Base-by-base conservation (phyloP, 208 protist species). In the Naegleria gruberi region DNA sequence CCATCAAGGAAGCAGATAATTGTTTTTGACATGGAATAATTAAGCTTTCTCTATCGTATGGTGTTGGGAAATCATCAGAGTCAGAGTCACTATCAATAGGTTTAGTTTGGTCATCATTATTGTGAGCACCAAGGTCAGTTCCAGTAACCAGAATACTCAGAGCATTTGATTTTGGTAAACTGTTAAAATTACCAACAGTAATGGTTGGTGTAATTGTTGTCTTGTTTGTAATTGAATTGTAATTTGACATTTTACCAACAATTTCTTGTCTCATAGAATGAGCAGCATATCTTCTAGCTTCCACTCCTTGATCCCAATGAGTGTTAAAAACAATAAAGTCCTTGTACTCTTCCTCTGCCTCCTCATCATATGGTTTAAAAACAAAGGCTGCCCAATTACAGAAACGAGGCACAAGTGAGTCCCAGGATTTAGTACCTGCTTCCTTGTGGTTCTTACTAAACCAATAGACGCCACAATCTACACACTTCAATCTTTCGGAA, bases 271-370 rank as follows among this genome's bases (percentile, higher is more conserved):
- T 87, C n/a, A 87, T 10, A 55, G 55, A 1, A 40, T 40, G 37
- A 4, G 43, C 34, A 41, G 26, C 23, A 55, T 87, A 45, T 57
- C 82, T 45, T 87, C 82, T 45, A n/a, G 82, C n/a, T 19, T 46
- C 82, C 10, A 47, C 43, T 45, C 82, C 82, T 55, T 87, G 82
- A 51, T 87, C 82, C 41, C 41, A 87, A 46, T 87, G 82, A 40
- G 82, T 87, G 26, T 87, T 87, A 40, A 55, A 87, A 55, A 87
- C 82, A 19, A 55, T 10, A 4, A 87, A 87, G 8, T 87, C 43
- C 37, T 17, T 40, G 8, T 87, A 5, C 30, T 34, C 26, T 17
- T 15, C 12, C 30, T 34, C 26, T 17, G 19, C 12, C 15, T 44
- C n/a, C 26, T 44, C 34, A 26, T 26, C 34, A 10, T 87, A 26